Evolutionary conservation across 805 yeast species (phyloP).

Genomic region (Jamesozyma piceae): DNA sequence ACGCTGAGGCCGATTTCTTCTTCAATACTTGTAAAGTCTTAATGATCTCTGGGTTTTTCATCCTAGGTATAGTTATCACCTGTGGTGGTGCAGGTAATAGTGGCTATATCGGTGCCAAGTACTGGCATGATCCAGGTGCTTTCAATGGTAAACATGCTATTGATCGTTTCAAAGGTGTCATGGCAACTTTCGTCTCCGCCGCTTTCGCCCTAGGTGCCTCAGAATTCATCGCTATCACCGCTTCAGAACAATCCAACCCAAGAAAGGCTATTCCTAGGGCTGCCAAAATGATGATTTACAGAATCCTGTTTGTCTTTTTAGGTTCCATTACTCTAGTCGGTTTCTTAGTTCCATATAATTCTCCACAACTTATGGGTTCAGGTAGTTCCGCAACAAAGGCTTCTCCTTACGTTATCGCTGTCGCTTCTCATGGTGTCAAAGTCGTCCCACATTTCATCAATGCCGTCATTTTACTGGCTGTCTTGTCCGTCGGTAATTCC

Average conservation of each 20-base stretch:
- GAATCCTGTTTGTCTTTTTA: slow-evolving; percentile 51
- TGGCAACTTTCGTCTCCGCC: slow-evolving; percentile 55
- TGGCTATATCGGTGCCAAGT: slow-evolving; percentile 46
- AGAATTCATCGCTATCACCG: slow-evolving; percentile 57
- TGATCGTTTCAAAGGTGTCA: slow-evolving; percentile 51
- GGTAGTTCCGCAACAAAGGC: slow-evolving; percentile 43
- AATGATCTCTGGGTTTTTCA: slow-evolving; percentile 51
- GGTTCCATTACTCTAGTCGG: slow-evolving; percentile 46
- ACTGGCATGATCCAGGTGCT: slow-evolving; percentile 58
- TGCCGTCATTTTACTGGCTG: slow-evolving; percentile 55
- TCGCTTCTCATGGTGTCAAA: slow-evolving; percentile 43
- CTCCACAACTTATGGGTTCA: slow-evolving; percentile 41
- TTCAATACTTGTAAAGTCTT: slow-evolving; percentile 49
- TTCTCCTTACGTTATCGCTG: slow-evolving; percentile 72
- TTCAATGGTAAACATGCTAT: slow-evolving; percentile 36
- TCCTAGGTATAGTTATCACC: slow-evolving; percentile 46
- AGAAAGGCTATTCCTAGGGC: slow-evolving; percentile 54
- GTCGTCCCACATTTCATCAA: slow-evolving; percentile 56
- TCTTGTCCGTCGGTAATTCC: slow-evolving; percentile 49
- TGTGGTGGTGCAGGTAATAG: slow-evolving; percentile 50
- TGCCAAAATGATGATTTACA: slow-evolving; percentile 61
- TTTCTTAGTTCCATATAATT: slow-evolving; percentile 50
- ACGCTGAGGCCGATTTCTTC: slow-evolving; percentile 61
- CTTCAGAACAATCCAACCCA: slow-evolving; percentile 63
- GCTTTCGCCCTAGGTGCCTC: slow-evolving; percentile 62